phyloP scores from a whole-genome alignment of 1,284 basidiomycete species.

The Takashimella koratensis region DNA sequence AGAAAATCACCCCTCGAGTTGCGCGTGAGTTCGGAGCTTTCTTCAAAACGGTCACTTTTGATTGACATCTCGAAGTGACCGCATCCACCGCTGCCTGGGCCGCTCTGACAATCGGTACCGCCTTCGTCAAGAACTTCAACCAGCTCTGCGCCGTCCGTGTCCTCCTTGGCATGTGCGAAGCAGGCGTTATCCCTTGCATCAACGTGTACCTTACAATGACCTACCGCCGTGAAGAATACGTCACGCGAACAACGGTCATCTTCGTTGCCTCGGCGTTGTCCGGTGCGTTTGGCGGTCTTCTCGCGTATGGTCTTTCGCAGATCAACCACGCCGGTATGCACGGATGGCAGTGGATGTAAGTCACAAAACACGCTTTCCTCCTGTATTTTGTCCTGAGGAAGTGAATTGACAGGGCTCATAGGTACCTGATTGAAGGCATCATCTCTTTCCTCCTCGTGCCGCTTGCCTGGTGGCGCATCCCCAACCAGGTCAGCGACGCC shows the following conservation, averaged over 20 bases:
- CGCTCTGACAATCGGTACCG: slow-evolving; percentile 4
- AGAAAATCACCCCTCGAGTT: too few relatives aligned
- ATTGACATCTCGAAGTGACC: too few relatives aligned
- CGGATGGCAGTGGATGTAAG: slow-evolving; percentile 12
- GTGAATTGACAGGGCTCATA: too few relatives aligned
- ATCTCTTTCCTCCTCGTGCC: slow-evolving; percentile 4
- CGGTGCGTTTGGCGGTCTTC: slow-evolving; percentile 7
- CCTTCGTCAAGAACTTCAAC: slow-evolving; percentile 1
- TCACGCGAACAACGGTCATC: slow-evolving; percentile 16
- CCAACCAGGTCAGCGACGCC: slow-evolving; percentile 4
- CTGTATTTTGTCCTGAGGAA: too few relatives aligned
- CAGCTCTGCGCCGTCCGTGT: slow-evolving; percentile 8
- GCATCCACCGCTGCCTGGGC: background rate
- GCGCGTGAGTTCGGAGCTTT: too few relatives aligned
- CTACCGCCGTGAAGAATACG: slow-evolving; percentile 20
- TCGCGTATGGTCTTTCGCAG: slow-evolving; percentile 5
- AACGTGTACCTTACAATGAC: slow-evolving; percentile 7
- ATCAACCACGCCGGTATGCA: background rate
- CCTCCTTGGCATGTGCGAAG: slow-evolving; percentile 19
- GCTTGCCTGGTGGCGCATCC: slow-evolving; percentile 3
- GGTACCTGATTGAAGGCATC: too few relatives aligned
- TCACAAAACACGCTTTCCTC: too few relatives aligned
- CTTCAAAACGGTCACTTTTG: too few relatives aligned
- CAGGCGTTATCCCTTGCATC: slow-evolving; percentile 16
- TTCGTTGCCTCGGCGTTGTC: slow-evolving; percentile 20